These are phyloP conservation scores for Xylariales sp. DNA, from an alignment of 2,329 filamentous ascomycete genomes.

Conservation along the genomic window DNA sequence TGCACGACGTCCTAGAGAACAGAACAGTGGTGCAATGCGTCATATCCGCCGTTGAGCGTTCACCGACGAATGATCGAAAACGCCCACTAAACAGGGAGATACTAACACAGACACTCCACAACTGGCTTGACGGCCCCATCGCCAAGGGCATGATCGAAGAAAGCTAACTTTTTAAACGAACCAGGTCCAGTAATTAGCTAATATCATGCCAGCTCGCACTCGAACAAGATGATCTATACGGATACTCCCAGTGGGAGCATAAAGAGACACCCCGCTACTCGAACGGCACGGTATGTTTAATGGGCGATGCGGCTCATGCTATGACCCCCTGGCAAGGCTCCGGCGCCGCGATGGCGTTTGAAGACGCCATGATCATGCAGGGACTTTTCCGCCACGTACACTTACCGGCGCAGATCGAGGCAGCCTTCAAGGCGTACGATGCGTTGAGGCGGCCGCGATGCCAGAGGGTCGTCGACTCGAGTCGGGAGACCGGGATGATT, in stretches of 20 bases:
- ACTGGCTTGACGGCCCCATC: slow-evolving; percentile 36
- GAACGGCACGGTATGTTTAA: slow-evolving; percentile 28
- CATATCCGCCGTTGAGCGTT: slow-evolving; percentile 35
- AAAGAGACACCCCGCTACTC: slow-evolving; percentile 36
- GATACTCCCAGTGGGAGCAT: slow-evolving; percentile 39
- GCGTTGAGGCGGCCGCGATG: slow-evolving; percentile 27
- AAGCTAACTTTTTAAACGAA: slow-evolving; percentile 27
- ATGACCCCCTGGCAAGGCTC: slow-evolving; percentile 39
- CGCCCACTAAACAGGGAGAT: slow-evolving; percentile 23
- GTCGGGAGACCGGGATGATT: slow-evolving; percentile 31
- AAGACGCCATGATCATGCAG: slow-evolving; percentile 38
- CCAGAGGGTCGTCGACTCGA: slow-evolving; percentile 31
- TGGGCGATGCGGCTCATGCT: slow-evolving; percentile 40
- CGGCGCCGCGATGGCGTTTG: slow-evolving; percentile 35
- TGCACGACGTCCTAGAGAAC: slow-evolving; percentile 41
- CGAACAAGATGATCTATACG: slow-evolving; percentile 21
- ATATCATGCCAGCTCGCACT: slow-evolving; percentile 24
- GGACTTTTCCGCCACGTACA: slow-evolving; percentile 8
- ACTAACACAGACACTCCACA: slow-evolving; percentile 10
- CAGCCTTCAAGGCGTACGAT: slow-evolving; percentile 26
- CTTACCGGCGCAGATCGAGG: background rate
- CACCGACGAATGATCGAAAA: slow-evolving; percentile 27
- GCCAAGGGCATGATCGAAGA: slow-evolving; percentile 40
- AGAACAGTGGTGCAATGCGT: slow-evolving; percentile 40
- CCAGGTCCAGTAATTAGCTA: no score